Percentiles rank a stretch among this genome's conserved stretches.
These are phyloP conservation scores for Yarrowia sp. DNA, from an alignment of 805 yeast species.

Conservation along the genomic window DNA sequence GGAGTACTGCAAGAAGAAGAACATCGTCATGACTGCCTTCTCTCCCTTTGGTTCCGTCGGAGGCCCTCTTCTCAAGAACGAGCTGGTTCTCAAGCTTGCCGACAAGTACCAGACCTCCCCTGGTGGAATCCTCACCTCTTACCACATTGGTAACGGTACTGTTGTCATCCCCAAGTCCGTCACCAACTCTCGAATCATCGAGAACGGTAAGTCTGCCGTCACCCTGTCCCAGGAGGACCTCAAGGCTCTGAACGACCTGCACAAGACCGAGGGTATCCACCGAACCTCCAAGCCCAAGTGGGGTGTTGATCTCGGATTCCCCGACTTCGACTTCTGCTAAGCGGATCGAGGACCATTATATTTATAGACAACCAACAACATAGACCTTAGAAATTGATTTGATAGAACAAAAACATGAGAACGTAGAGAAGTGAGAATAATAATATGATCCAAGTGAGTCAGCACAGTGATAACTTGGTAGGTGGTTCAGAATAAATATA, in stretches of 20 bases:
- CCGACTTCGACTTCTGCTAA: conserved; percentile 38
- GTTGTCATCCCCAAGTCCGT: conserved; percentile 73
- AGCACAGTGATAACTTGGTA: too few relatives aligned
- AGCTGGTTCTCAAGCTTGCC: conserved; percentile 61
- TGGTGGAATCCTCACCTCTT: conserved; percentile 67
- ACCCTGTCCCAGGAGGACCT: conserved; percentile 56
- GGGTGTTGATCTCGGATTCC: conserved; percentile 48
- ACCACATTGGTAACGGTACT: conserved; percentile 68
- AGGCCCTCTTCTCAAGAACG: conserved; percentile 66
- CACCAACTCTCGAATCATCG: conserved; percentile 65
- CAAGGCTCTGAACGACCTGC: conserved; percentile 48
- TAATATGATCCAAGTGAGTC: background rate
- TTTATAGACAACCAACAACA: conserved; percentile 22
- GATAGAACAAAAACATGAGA: background rate
- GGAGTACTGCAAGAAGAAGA: conserved; percentile 59
- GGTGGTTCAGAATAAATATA: too few relatives aligned
- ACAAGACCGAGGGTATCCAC: conserved; percentile 46
- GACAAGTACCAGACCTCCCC: conserved; percentile 60
- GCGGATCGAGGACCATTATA: conserved; percentile 7
- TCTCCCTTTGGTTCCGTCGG: conserved; percentile 73
- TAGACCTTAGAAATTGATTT: conserved; percentile 28
- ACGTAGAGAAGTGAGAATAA: background rate
- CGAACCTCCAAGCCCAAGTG: conserved; percentile 46
- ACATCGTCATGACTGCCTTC: conserved; percentile 72
- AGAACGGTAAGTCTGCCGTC: conserved; percentile 52